These are phyloP conservation scores for Rubroshorea leprosula DNA, from an alignment of 345 rosid species.

Conservation along the genomic window DNA sequence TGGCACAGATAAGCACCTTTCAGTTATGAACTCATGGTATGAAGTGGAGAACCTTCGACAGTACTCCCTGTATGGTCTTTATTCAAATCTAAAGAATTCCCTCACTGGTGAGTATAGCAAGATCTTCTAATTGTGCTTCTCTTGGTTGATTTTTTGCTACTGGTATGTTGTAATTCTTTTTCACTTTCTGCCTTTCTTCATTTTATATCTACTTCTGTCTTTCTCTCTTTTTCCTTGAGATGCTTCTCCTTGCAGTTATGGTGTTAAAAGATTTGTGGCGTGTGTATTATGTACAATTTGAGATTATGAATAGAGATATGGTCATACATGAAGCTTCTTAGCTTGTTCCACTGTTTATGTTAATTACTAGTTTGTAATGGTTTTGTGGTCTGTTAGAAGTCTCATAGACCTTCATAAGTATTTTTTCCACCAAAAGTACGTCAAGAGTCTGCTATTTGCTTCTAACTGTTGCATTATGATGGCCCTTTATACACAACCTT, in stretches of 20 bases:
- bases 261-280: conserved; percentile 1
- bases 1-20: conserved; percentile 89
- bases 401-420: too few species aligned
- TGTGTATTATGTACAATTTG: conserved; percentile 10
- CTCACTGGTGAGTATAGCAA: conserved; percentile 60
- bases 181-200: conserved; percentile 4
- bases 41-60: conserved; percentile 88
- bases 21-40: conserved; percentile 89
- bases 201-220: conserved; percentile 5
- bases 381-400: too few species aligned
- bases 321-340: not conserved
- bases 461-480: too few species aligned
- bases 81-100: conserved; percentile 71
- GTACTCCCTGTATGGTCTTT: conserved; percentile 86
- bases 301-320: conserved; percentile 7
- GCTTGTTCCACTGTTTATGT: too few species aligned
- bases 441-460: too few species aligned
- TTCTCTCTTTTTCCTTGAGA: not conserved
- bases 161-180: conserved; percentile 5
- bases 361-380: too few species aligned
- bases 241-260: conserved; percentile 1
- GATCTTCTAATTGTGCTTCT: conserved; percentile 38
- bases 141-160: conserved; percentile 6
- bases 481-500: too few species aligned
- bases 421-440: too few species aligned